Percentiles rank a stretch among this genome's conserved stretches.
These are phyloP conservation scores for Colletotrichum costaricense DNA, from an alignment of 2,329 filamentous ascomycete species.

Conservation along the genomic window DNA sequence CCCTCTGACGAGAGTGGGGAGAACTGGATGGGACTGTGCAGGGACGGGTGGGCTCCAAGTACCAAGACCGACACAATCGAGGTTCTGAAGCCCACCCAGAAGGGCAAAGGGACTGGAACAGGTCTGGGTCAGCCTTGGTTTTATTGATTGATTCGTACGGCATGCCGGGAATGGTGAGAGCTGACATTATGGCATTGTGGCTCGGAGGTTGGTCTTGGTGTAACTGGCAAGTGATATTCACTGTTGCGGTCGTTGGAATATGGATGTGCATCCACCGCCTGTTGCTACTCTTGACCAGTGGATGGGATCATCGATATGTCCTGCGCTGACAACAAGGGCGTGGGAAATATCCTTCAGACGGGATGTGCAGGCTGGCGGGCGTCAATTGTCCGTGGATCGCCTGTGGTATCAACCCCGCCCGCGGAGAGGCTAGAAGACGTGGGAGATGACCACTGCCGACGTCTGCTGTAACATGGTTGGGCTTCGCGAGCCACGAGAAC, in stretches of 20 bases:
- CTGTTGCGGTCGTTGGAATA: not conserved
- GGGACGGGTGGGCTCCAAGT: slow-evolving; percentile 1
- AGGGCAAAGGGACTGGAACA: slow-evolving; percentile 4
- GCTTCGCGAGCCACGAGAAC: slow-evolving; percentile 14
- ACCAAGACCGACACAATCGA: not conserved
- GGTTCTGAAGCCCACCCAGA: slow-evolving; percentile 3
- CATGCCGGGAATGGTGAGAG: not conserved
- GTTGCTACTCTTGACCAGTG: not conserved
- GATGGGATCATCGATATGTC: not conserved
- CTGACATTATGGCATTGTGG: not conserved
- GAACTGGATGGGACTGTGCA: slow-evolving; percentile 5
- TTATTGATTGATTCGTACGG: slow-evolving; percentile 2
- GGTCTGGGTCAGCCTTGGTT: not conserved
- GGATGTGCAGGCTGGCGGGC: slow-evolving; percentile 2
- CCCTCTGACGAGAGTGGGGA: slow-evolving; percentile 17
- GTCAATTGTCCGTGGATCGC: slow-evolving; percentile 10
- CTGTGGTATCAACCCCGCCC: slow-evolving; percentile 15
- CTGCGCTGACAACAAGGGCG: not conserved
- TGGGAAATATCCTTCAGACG: not conserved
- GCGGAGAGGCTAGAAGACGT: slow-evolving; percentile 3
- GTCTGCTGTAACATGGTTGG: slow-evolving; percentile 7
- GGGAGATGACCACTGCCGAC: not conserved
- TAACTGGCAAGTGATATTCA: not conserved
- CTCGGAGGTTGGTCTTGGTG: not conserved
- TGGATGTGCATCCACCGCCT: not conserved